Percentiles rank a stretch among this genome's conserved stretches.
These are phyloP conservation scores for Cafeteria roenbergensis DNA, from an alignment of 108 stramenopile genomes.

Conservation along the genomic window DNA sequence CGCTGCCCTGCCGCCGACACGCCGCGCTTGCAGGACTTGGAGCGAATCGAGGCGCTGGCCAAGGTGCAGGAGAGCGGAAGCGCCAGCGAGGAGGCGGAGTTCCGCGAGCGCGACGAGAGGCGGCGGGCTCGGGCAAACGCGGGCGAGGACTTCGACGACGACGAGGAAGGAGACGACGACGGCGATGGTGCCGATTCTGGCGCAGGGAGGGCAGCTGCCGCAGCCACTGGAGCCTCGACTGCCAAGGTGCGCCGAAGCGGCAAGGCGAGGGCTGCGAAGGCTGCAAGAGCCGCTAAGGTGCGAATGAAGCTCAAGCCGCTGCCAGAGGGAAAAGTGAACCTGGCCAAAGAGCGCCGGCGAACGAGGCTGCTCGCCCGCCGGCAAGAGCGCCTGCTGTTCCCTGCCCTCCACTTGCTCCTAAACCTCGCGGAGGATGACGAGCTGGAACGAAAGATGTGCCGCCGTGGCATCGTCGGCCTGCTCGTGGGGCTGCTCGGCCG, in stretches of 20 bases:
- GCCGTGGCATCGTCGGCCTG: constrained; percentile 16
- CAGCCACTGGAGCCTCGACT: too few relatives aligned
- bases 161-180: constrained; percentile 6
- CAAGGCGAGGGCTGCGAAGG: too few relatives aligned
- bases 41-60: not conserved
- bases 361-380: constrained; percentile 11
- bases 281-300: not conserved
- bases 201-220: too few relatives aligned
- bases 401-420: constrained; percentile 38
- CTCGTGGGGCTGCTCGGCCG: constrained; percentile 1
- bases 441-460: constrained; percentile 46
- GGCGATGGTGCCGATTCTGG: too few relatives aligned
- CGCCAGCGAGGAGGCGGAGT: not conserved
- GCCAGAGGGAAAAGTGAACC: constrained; percentile 1
- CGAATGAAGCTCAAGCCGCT: constrained; percentile 6
- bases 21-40: too few relatives aligned
- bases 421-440: constrained; percentile 48
- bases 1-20: too few relatives aligned
- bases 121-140: not conserved
- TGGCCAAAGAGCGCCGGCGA: not conserved
- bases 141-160: not conserved
- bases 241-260: too few relatives aligned
- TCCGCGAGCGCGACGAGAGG: not conserved
- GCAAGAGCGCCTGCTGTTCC: constrained; percentile 46
- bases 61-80: not conserved